Conservation (phyloP, 179 eudicot species). For the Drosera spatulata region DNA sequence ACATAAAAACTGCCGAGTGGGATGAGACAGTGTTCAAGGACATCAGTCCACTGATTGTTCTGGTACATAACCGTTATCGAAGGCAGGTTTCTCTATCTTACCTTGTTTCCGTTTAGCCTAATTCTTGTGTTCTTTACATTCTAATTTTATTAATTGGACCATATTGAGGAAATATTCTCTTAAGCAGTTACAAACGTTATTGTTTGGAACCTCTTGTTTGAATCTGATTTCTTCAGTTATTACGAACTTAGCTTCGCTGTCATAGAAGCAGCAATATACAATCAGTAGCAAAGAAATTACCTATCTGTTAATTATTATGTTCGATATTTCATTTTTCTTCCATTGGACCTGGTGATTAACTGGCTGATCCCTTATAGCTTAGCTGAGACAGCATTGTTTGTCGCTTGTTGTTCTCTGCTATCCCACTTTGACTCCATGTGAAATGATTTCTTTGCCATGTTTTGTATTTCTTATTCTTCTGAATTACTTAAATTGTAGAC, state of each 20-base stretch:
- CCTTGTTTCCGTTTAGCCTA: background rate
- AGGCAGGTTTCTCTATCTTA: constrained; percentile 32
- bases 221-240: too few relatives aligned
- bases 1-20: constrained; percentile 69
- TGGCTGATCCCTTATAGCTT: background rate
- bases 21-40: constrained; percentile 88
- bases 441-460: background rate
- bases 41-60: constrained; percentile 77
- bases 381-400: background rate
- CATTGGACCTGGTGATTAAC: too few relatives aligned
- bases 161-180: too few relatives aligned
- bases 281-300: too few relatives aligned
- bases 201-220: too few relatives aligned
- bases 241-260: too few relatives aligned
- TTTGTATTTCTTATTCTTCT: background rate
- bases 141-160: background rate
- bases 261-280: too few relatives aligned
- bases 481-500: constrained; percentile 24
- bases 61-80: constrained; percentile 89
- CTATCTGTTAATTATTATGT: too few relatives aligned
- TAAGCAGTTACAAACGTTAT: too few relatives aligned
- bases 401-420: background rate
- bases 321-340: too few relatives aligned
- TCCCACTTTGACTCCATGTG: background rate
- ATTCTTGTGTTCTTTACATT: too few relatives aligned